Percentiles rank a stretch among this genome's conserved stretches.
Evolutionary conservation across 768 basidiomycete species (phyloP).

Genomic region (Daedaleopsis nitida): DNA sequence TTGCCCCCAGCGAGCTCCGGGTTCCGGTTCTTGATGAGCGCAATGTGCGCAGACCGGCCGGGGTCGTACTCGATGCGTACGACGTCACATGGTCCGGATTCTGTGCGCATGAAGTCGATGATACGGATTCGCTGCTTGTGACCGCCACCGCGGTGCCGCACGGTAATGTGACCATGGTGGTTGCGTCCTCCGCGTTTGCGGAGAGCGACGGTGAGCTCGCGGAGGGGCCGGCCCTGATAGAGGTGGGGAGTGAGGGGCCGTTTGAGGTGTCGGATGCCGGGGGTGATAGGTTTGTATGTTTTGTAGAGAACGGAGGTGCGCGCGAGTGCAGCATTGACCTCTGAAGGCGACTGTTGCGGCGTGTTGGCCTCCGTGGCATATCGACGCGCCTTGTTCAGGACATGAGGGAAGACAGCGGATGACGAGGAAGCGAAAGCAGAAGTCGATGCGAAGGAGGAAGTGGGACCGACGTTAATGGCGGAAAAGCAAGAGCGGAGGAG

Average conservation of each 20-base stretch:
- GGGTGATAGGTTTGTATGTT: conserved; percentile 87
- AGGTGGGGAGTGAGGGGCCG: conserved; percentile 83
- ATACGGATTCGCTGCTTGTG: conserved; percentile 84
- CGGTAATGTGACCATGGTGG: conserved; percentile 79
- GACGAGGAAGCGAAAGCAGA: conserved; percentile 22
- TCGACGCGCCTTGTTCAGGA: conserved; percentile 25
- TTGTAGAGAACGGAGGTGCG: conserved; percentile 69
- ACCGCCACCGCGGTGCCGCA: conserved; percentile 89
- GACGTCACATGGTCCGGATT: conserved; percentile 83
- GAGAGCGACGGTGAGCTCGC: conserved; percentile 77
- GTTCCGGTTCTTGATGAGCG: conserved; percentile 72
- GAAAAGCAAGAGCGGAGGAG: conserved; percentile 42
- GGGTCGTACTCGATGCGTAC: conserved; percentile 98
- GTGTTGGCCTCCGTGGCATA: conserved; percentile 41
- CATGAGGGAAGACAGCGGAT: conserved; percentile 21
- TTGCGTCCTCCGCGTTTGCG: conserved; percentile 90
- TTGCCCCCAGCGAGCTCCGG: conserved; percentile 50
- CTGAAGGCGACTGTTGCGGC: conserved; percentile 33
- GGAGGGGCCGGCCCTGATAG: conserved; percentile 83
- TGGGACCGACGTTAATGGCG: conserved; percentile 20
- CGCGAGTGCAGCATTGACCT: conserved; percentile 45
- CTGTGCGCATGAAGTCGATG: conserved; percentile 82
- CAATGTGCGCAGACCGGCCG: conserved; percentile 91
- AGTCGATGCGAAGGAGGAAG: conserved; percentile 6
- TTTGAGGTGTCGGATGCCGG: conserved; percentile 82